Evolutionary conservation across 768 basidiomycete species (phyloP).

Genomic region (Chalciporus pseudorubinellus): DNA sequence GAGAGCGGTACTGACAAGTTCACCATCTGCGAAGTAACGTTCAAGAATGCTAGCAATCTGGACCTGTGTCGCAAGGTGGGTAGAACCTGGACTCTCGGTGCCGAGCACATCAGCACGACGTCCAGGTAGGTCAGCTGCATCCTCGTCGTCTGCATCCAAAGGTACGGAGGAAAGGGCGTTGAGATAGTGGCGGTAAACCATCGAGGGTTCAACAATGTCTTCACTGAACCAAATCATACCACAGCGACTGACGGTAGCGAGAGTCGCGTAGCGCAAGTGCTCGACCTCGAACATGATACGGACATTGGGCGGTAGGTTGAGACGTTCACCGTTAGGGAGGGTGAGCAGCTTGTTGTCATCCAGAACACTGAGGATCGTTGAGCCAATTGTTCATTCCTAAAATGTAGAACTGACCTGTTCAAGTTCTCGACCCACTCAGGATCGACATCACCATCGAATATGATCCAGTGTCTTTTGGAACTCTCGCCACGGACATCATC

Average conservation of each 20-base stretch:
- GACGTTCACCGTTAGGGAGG: slow-evolving; percentile 95
- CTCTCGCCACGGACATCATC: slow-evolving; percentile 99
- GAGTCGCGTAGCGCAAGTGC: slow-evolving; percentile 93
- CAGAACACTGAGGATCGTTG: slow-evolving; percentile 64
- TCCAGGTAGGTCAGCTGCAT: slow-evolving; percentile 56
- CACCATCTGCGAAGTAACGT: slow-evolving; percentile 78
- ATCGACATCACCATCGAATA: slow-evolving; percentile 99
- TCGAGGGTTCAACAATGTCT: slow-evolving; percentile 84
- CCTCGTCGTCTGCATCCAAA: slow-evolving; percentile 89
- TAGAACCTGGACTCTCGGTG: slow-evolving; percentile 51
- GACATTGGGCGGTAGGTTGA: slow-evolving; percentile 94
- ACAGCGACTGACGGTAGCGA: slow-evolving; percentile 98
- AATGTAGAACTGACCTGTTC: slow-evolving; percentile 69
- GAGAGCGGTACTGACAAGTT: slow-evolving; percentile 77
- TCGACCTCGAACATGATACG: slow-evolving; percentile 99
- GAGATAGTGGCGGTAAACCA: slow-evolving; percentile 92
- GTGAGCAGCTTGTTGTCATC: slow-evolving; percentile 99
- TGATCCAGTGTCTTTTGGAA: slow-evolving; percentile 96
- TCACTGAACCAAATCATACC: slow-evolving; percentile 99
- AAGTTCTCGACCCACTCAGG: slow-evolving; percentile 99
- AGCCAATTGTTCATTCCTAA: not conserved
- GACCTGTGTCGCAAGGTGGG: slow-evolving; percentile 71
- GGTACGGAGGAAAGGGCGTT: slow-evolving; percentile 69
- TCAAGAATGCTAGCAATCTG: slow-evolving; percentile 72
- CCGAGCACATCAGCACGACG: slow-evolving; percentile 50